Base-by-base conservation (phyloP, 2,329 filamentous ascomycete species). In the Colletotrichum phormii region DNA sequence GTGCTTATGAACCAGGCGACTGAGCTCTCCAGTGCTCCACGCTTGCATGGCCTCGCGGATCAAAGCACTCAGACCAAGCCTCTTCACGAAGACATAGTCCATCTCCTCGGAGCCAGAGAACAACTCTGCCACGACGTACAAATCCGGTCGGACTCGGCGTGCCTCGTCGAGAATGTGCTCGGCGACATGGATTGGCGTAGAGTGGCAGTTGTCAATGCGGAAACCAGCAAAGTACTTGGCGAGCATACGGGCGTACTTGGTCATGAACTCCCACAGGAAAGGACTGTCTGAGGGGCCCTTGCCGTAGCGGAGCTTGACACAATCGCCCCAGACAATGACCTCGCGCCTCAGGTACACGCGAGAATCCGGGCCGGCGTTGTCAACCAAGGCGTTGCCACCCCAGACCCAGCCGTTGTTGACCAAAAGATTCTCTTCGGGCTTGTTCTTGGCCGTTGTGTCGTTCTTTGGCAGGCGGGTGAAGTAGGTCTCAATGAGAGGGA, bases 401-500 rank as follows among this genome's bases (percentile, higher is more conserved):
- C 97, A 99, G 9, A 99, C 95, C 97, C 97, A 99, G 55, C 97
- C 97, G 79, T 99, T 99, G 83, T 98, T 98, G 53, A 92, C 95
- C 64, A 99, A 85, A 2, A 94, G 94, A 58, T 97, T 87, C 55
- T 95, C 92, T 70, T 92, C 92, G 1, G 91, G 88, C 70, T 91
- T 91, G 78, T 97, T 93, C 78, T 94, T 92, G 74, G 91, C 88
- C 0, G 97, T 98, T 12, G 88, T 90, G 12, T 93, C 90, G 77
- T 97, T 98, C 35, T 89, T 81, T 1, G 95, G 94, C 53, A 99
- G 86, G 33, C 96, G 91, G 0, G 97, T 98, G 82, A 99, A 99
- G 84, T 99, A 99, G 0, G 93, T 89, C 85, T 99, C 97, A 75
- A 98, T 94, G 33, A 99, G 86, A 13, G 97, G 95, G 78, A 90